phyloP scores from a whole-genome alignment of 768 basidiomycete species.

The Phlebiopsis gigantea region DNA sequence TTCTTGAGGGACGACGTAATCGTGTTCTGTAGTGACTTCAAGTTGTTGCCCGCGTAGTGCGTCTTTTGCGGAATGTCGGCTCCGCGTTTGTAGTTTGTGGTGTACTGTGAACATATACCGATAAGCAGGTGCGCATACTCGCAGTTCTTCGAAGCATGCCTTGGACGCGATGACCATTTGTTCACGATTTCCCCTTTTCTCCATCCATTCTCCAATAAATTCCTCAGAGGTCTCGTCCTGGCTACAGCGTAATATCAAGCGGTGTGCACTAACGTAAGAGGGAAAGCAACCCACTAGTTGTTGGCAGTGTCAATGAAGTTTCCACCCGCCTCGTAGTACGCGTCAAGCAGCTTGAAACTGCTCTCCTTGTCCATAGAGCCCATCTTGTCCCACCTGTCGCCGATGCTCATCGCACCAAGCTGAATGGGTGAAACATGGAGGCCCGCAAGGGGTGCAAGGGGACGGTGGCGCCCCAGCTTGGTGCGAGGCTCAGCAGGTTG shows the following conservation, averaged over 20 bases:
- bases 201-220: slow-evolving; percentile 41
- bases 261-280: neutral
- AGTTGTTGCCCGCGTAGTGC: slow-evolving; percentile 39
- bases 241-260: slow-evolving; percentile 11
- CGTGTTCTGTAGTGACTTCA: slow-evolving; percentile 29
- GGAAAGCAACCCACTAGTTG: slow-evolving; percentile 28
- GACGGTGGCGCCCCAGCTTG: slow-evolving; percentile 25
- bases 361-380: slow-evolving; percentile 32
- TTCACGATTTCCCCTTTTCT: slow-evolving; percentile 29
- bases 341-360: slow-evolving; percentile 35
- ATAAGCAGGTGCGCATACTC: neutral
- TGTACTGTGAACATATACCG: slow-evolving; percentile 21
- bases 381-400: slow-evolving; percentile 33
- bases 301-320: slow-evolving; percentile 22
- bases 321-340: slow-evolving; percentile 29
- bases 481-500: slow-evolving; percentile 8
- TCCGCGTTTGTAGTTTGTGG: slow-evolving; percentile 18
- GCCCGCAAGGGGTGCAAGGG: slow-evolving; percentile 29
- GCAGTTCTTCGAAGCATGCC: slow-evolving; percentile 3
- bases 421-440: slow-evolving; percentile 34
- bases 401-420: slow-evolving; percentile 35
- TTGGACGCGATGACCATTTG: slow-evolving; percentile 31
- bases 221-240: slow-evolving; percentile 31
- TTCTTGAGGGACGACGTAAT: slow-evolving; percentile 37
- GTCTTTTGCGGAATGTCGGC: slow-evolving; percentile 22